These are phyloP conservation scores for Eutrema japonicum DNA, from an alignment of 345 rosid species.

Conservation along the genomic window DNA sequence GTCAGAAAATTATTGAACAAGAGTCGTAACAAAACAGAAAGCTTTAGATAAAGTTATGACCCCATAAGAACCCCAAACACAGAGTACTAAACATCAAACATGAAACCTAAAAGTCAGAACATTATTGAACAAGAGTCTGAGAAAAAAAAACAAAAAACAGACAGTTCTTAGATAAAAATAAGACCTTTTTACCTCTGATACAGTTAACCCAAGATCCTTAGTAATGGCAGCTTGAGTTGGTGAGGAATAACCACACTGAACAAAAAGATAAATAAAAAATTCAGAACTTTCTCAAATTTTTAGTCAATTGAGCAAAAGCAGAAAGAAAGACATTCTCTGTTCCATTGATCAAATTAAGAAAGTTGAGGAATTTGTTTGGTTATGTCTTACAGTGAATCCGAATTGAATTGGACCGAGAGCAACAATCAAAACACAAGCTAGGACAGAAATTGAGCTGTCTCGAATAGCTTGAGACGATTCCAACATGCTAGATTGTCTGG, in stretches of 20 bases:
- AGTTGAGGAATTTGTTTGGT: neutral
- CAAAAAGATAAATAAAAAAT: neutral
- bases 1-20: constrained; percentile 36
- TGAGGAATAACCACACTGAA: constrained; percentile 88
- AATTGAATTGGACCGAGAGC: constrained; percentile 98
- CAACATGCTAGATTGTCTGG: constrained; percentile 88
- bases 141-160: constrained; percentile 9
- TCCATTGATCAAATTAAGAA: constrained; percentile 15
- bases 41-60: constrained; percentile 5
- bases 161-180: constrained; percentile 6
- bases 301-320: neutral
- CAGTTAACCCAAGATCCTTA: constrained; percentile 71
- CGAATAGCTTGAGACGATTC: constrained; percentile 82
- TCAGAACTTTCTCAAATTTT: neutral
- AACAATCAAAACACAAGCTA: constrained; percentile 91
- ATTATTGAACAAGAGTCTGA: constrained; percentile 17
- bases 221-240: constrained; percentile 83
- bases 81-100: constrained; percentile 63
- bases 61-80: constrained; percentile 51
- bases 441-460: constrained; percentile 83
- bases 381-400: constrained; percentile 79
- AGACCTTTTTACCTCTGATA: constrained; percentile 66
- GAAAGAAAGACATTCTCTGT: neutral
- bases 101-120: constrained; percentile 36
- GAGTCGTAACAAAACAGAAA: constrained; percentile 22